Conservation (phyloP, 176 grass and related monocot genomes). For the Phoenix roebelenii region DNA sequence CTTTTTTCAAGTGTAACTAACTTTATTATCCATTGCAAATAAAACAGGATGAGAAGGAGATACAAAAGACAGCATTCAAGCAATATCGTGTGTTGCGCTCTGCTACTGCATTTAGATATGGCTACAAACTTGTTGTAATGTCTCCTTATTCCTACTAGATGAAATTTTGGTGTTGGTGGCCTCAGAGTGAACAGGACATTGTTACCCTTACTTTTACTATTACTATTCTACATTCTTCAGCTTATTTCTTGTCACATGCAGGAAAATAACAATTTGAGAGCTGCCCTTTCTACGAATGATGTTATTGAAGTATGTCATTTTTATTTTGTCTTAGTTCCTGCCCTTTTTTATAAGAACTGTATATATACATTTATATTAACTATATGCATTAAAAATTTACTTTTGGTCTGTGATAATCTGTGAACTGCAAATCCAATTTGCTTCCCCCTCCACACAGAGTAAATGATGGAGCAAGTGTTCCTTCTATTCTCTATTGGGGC, state of each 20-base stretch:
- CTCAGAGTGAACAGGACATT: neutral
- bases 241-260: conserved; percentile 13
- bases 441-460: too few relatives aligned
- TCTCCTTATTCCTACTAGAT: conserved; percentile 7
- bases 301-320: conserved; percentile 60
- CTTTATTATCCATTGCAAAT: neutral
- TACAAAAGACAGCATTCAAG: conserved; percentile 51
- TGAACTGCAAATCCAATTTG: too few relatives aligned
- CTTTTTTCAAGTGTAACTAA: conserved; percentile 7
- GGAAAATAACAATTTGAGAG: conserved; percentile 76
- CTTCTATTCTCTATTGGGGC: too few relatives aligned
- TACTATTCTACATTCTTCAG: too few relatives aligned
- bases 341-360: neutral
- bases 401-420: too few relatives aligned
- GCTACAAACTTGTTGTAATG: conserved; percentile 93
- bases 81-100: conserved; percentile 55
- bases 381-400: too few relatives aligned
- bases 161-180: too few relatives aligned
- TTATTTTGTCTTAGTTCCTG: neutral
- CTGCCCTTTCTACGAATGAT: conserved; percentile 53
- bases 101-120: conserved; percentile 67
- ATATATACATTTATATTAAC: too few relatives aligned
- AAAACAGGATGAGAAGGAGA: conserved; percentile 75
- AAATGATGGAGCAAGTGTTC: too few relatives aligned
- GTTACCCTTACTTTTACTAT: neutral